Evolutionary conservation across 2,329 filamentous ascomycete genomes (phyloP).

Genomic region (Hypoxylon sp.): DNA sequence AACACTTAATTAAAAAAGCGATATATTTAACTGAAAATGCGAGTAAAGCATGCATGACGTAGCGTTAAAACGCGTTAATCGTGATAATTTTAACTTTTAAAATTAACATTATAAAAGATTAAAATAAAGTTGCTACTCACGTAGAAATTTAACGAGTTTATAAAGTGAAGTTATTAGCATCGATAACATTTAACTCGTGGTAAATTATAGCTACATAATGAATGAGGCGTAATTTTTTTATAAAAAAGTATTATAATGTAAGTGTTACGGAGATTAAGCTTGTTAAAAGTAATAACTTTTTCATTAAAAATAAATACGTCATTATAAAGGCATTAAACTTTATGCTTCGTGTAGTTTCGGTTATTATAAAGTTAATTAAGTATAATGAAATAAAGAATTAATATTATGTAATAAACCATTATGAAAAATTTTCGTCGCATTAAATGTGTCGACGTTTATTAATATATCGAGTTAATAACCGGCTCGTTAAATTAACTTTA

Average conservation of each 20-base stretch:
- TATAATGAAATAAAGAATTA: constrained; percentile 38
- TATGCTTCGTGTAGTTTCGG: constrained; percentile 98
- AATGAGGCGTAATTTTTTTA: constrained; percentile 86
- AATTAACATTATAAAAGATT: constrained; percentile 44
- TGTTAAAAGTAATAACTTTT: too few relatives aligned
- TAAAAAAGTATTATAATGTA: constrained; percentile 77
- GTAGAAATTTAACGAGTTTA: constrained; percentile 94
- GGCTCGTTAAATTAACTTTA: not conserved
- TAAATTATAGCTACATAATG: constrained; percentile 91
- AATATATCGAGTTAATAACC: constrained; percentile 39
- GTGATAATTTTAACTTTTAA: constrained; percentile 76
- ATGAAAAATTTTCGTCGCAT: constrained; percentile 97
- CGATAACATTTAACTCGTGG: constrained; percentile 80
- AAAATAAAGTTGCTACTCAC: constrained; percentile 70
- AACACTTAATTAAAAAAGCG: constrained; percentile 87
- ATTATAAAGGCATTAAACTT: constrained; percentile 98
- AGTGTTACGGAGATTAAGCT: constrained; percentile 75
- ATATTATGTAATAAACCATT: constrained; percentile 76
- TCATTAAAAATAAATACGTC: constrained; percentile 80
- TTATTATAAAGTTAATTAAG: constrained; percentile 63
- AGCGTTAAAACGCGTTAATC: constrained; percentile 83
- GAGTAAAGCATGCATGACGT: constrained; percentile 93
- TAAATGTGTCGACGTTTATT: constrained; percentile 95
- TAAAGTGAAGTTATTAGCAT: constrained; percentile 86
- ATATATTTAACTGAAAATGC: constrained; percentile 95